Percentiles rank a stretch among this genome's conserved stretches.
Conservation (phyloP, 176 grass and related monocot genomes). For the Aegilops speltoides region DNA sequence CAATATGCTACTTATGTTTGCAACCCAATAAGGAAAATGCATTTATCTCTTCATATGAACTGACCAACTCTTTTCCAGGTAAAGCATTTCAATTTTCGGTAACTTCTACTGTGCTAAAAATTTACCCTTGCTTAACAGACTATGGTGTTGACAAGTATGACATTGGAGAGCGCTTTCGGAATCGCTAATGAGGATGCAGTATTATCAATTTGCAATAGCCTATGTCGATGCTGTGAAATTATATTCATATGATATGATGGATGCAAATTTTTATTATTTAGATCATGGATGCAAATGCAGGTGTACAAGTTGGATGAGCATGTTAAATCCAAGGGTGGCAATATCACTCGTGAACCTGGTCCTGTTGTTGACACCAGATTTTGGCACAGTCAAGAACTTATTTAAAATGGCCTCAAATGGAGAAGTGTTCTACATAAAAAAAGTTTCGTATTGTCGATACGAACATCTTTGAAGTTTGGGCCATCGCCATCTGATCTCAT, state of each 20-base stretch:
- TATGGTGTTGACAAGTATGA: constrained; percentile 97
- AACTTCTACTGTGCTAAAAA: constrained; percentile 6
- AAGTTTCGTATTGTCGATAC: too few relatives aligned
- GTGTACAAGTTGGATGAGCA: constrained; percentile 75
- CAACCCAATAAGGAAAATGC: too few relatives aligned
- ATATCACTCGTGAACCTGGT: constrained; percentile 87
- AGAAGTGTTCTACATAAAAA: too few relatives aligned
- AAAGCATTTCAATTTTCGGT: neutral
- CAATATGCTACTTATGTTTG: too few relatives aligned
- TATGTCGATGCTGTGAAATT: neutral
- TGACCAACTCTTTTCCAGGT: neutral
- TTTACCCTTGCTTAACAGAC: constrained; percentile 45
- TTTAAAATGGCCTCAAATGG: too few relatives aligned
- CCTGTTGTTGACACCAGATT: too few relatives aligned
- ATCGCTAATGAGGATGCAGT: constrained; percentile 87
- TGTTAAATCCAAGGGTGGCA: constrained; percentile 55
- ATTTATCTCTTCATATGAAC: neutral
- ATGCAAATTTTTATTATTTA: neutral
- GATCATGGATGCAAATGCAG: constrained; percentile 41
- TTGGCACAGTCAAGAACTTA: too few relatives aligned
- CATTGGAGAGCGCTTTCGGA: constrained; percentile 80
- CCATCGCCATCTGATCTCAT: too few relatives aligned
- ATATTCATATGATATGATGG: too few relatives aligned
- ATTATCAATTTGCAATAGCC: constrained; percentile 3
- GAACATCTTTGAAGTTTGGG: too few relatives aligned